Base-by-base conservation (phyloP, 148 eudicot genomes). In the Cornus kousa region DNA sequence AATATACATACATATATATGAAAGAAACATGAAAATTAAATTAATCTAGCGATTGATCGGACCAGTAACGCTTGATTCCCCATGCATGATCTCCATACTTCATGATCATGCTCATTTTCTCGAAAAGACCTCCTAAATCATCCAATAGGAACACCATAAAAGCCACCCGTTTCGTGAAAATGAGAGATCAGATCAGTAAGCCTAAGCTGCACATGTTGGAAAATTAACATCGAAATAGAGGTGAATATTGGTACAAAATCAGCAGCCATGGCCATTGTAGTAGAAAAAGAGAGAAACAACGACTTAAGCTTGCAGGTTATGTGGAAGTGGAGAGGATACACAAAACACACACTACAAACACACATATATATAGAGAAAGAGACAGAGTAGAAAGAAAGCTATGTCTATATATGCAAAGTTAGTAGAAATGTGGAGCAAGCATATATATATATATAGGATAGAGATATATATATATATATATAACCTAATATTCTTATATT, bases 11-110 rank as follows among this genome's bases (percentile, higher is more conserved):
- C 6, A 43, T 43, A 43, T 6, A 43, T 43, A 9, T 0, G 12
- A 33, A 68, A 28, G 28, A 28, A 28, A 28, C 28, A 28, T 28
- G 28, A 28, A 28, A 28, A 28, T 9, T 3, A 68, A 28, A 68
- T 31, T 68, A 66, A 22, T 23, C 20, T 16, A 48, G 12, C 65
- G 32, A 40, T 24, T 75, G 50, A 76, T 87, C 89, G 91, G 91
- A 89, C 91, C 91, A 88, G 85, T 82, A 85, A 62, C 40, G 89
- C 91, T 87, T 85, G 67, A 89, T 89, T 89, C 91, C 91, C 91
- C 89, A 35, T 80, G 77, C 35, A 78, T 64, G 64, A 48, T 71
- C 79, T 78, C 73, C 72, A 69, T 80, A 6, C 23, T 17, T 50
- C 80, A 46, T 17, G 80, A 28, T 28, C 28, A 12, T 4, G 24